Evolutionary conservation across 257 asterid genomes (phyloP).

Genomic region (Rhazya stricta): DNA sequence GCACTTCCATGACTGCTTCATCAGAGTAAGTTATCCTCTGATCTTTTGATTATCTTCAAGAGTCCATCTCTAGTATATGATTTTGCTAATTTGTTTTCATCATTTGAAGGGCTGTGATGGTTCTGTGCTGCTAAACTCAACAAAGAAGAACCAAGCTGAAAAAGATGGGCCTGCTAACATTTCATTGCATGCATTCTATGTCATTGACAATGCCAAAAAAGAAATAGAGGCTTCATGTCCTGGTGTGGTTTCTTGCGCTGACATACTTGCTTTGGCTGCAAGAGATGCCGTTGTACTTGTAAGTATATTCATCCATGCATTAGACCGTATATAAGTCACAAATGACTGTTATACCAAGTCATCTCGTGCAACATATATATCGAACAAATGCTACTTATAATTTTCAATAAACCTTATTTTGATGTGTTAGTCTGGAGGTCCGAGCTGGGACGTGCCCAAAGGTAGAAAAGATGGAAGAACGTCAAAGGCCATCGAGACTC

Average conservation of each 20-base stretch:
- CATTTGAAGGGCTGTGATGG: slow-evolving; percentile 74
- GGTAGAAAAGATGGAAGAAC: slow-evolving; percentile 77
- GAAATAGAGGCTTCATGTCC: slow-evolving; percentile 62
- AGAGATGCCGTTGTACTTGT: slow-evolving; percentile 79
- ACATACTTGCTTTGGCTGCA: slow-evolving; percentile 73
- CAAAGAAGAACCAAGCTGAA: slow-evolving; percentile 44
- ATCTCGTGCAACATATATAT: neutral
- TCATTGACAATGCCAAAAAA: slow-evolving; percentile 60
- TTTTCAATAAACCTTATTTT: neutral
- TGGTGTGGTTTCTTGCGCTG: slow-evolving; percentile 87
- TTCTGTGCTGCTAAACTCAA: slow-evolving; percentile 64
- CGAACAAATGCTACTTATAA: neutral
- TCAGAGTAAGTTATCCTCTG: slow-evolving; percentile 40
- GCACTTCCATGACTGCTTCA: slow-evolving; percentile 89
- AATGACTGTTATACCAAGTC: neutral
- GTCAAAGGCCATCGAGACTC: slow-evolving; percentile 56
- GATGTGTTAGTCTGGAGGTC: slow-evolving; percentile 65
- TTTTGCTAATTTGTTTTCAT: neutral
- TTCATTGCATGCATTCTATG: slow-evolving; percentile 78
- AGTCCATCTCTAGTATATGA: neutral
- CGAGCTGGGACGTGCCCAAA: slow-evolving; percentile 71
- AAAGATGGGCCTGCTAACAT: slow-evolving; percentile 79
- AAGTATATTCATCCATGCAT: slow-evolving; percentile 19
- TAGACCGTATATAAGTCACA: neutral
- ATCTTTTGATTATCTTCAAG: neutral